phyloP scores from a whole-genome alignment of 1,139 yeast species.

The Casaregolazyma suthepensis region DNA sequence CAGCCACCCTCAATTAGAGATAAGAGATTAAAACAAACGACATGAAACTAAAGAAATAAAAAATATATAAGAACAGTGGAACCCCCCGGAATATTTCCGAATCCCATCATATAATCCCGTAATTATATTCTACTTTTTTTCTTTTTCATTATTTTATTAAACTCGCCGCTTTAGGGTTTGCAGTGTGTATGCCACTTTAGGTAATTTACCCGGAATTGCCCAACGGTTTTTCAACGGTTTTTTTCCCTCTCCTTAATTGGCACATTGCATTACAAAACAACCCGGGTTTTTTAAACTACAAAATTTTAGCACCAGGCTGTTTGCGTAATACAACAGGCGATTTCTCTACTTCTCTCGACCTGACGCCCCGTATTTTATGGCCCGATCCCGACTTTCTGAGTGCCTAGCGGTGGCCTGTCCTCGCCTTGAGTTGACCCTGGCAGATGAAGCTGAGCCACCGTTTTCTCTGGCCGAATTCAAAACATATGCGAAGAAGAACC shows the following conservation, averaged over 20 bases:
- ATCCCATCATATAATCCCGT: background rate
- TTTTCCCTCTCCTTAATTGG: background rate
- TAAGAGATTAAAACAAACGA: no score
- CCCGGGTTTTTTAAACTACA: background rate
- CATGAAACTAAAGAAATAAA: background rate
- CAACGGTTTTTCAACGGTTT: background rate
- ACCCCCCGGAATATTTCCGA: background rate
- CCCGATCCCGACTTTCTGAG: background rate
- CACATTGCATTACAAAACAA: background rate
- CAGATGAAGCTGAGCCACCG: slow-evolving; percentile 4
- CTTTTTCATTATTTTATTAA: no score
- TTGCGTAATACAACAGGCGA: background rate
- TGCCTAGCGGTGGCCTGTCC: slow-evolving; percentile 1
- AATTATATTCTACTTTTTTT: no score
- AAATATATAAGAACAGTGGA: no score
- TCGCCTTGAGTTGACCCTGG: slow-evolving; percentile 7
- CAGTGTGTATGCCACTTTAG: background rate
- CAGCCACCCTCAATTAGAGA: background rate
- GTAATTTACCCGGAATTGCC: background rate
- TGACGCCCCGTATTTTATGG: background rate
- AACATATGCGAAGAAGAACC: slow-evolving; percentile 28
- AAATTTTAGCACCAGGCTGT: background rate
- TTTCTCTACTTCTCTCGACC: background rate
- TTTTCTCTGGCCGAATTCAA: slow-evolving; percentile 26
- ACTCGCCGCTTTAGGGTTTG: background rate